Percentiles rank a stretch among this genome's conserved stretches.
phyloP scores from a whole-genome alignment of 768 basidiomycete species.

The Infundibulicybe gibba region DNA sequence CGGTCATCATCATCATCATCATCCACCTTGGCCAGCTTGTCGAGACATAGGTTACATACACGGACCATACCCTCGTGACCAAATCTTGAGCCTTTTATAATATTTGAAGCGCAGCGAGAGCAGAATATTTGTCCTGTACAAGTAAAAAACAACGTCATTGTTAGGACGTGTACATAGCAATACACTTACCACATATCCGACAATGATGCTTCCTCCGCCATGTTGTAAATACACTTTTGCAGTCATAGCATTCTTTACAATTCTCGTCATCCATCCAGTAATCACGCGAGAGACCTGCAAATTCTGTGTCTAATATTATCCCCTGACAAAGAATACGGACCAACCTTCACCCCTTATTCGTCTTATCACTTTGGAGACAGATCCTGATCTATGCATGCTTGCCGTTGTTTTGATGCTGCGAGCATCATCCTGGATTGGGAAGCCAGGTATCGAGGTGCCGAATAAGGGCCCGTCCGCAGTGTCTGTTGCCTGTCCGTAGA shows the following conservation, averaged over 20 bases:
- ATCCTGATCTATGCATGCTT: conserved; percentile 71
- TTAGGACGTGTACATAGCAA: neutral
- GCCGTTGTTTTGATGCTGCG: conserved; percentile 76
- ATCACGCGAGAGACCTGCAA: conserved; percentile 78
- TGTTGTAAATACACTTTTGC: conserved; percentile 89
- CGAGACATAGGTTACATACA: conserved; percentile 94
- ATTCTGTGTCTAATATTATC: neutral
- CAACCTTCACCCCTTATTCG: conserved; percentile 86
- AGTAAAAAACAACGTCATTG: conserved; percentile 1
- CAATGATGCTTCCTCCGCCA: conserved; percentile 98
- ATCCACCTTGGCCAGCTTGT: conserved; percentile 83
- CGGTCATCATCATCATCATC: conserved; percentile 90
- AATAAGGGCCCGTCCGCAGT: conserved; percentile 51
- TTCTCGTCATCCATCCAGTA: conserved; percentile 99
- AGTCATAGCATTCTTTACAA: conserved; percentile 94
- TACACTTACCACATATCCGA: conserved; percentile 81
- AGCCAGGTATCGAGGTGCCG: conserved; percentile 84
- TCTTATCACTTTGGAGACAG: conserved; percentile 89
- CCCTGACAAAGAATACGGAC: conserved; percentile 8
- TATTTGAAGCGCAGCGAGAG: conserved; percentile 93
- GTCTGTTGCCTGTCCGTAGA: conserved; percentile 53
- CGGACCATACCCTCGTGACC: conserved; percentile 95
- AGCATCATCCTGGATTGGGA: conserved; percentile 89
- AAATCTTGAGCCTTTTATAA: conserved; percentile 91
- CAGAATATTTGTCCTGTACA: conserved; percentile 91